Base-by-base conservation (phyloP, 108 stramenopile genomes). In the Skeletonema tropicum region DNA sequence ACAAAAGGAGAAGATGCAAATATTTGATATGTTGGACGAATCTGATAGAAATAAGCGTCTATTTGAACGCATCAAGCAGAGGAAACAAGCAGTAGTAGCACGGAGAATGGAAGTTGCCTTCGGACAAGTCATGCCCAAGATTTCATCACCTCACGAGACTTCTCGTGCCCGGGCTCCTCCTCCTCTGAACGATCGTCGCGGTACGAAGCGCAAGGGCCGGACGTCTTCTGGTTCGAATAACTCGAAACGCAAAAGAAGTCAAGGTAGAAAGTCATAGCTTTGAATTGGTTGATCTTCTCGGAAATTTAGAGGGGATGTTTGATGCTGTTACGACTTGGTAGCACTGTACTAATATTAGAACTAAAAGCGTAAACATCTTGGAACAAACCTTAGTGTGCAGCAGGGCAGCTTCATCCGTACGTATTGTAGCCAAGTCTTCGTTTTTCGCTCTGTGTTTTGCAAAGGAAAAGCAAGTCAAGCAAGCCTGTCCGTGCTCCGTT, bases 21-120 rank as follows among this genome's bases (percentile, higher is more conserved):
- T 68, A 38, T 74, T 70, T 60, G 32, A 64, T 42, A 46, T 41
- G 39, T 73, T 64, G 65, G 80, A 80, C 38, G 74, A 70, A 17
- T 30, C 67, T 5, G 80, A 80, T 58, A 74, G 65, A 55, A 70
- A 46, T 42, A 48, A 80, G 31, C 52, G 80, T 15, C 68, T 68
- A 12, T 58, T 60, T 21, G 71, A 80, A 57, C 73, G 80, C 11
- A 65, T 67, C 31, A 70, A 64, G 23, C 66, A 60, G 46, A 70
- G 73, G 55, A 58, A 55, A 29, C 67, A 64, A 64, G 71, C 32
- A 13, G 59, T 64, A 11, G 60, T 80, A 10, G 15, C 60, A 42
- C 68, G 73, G 10, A 46, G 80, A 25, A 46, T 80, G 11, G 68
- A 70, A 48, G 49, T 68, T 23, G 79, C 79, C 3, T 80, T 80